Evolutionary conservation across 2,329 filamentous ascomycete genomes (phyloP).

Genomic region (Claviceps sorghi): DNA sequence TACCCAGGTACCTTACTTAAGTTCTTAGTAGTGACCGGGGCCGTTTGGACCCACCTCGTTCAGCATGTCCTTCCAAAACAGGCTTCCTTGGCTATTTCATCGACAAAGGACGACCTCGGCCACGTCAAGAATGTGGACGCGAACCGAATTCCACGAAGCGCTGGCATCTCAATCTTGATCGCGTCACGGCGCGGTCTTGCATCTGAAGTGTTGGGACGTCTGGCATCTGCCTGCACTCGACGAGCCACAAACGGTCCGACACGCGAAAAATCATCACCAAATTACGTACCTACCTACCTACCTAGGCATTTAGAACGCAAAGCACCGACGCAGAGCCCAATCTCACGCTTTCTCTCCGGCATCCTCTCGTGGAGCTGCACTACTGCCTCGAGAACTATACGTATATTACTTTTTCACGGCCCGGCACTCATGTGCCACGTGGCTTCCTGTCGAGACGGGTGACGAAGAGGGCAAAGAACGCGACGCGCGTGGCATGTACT

Average conservation of each 20-base stretch:
- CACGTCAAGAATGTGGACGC: neutral
- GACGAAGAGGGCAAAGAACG: no score
- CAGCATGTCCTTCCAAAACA: neutral
- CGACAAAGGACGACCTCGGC: neutral
- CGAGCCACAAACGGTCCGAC: neutral
- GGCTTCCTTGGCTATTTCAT: neutral
- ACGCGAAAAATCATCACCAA: neutral
- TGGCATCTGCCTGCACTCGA: no score
- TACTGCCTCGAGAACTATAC: no score
- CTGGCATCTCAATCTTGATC: neutral
- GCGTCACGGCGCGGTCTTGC: neutral
- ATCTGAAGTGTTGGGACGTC: neutral
- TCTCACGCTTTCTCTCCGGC: no score
- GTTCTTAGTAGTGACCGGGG: no score
- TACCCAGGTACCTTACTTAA: neutral
- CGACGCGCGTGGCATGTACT: no score
- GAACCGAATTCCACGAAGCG: neutral
- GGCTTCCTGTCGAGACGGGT: neutral
- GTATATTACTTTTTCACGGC: no score
- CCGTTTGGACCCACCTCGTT: neutral
- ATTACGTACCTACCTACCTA: neutral
- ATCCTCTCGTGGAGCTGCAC: neutral
- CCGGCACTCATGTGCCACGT: neutral
- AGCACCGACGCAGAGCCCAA: no score
- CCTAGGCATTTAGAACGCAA: no score